A percentile compares a stretch with the other conserved stretches of the same genome.
These are phyloP conservation scores for Blastobotrys americana DNA, from an alignment of 805 yeast genomes.

Conservation along the genomic window DNA sequence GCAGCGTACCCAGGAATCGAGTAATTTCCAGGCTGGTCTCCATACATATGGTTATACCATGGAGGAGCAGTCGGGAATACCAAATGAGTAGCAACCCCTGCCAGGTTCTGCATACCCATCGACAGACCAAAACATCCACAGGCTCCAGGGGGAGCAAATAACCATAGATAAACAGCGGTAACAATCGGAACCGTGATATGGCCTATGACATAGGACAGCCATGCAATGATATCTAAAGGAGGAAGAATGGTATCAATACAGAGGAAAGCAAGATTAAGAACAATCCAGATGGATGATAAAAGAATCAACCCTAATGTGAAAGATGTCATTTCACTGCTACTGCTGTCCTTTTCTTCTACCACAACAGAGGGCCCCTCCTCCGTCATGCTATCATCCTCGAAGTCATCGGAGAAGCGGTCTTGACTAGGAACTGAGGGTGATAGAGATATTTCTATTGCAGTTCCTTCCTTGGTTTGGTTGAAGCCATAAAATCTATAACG, in stretches of 20 bases:
- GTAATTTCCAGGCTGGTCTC: slow-evolving; percentile 50
- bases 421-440: background rate
- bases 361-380: background rate
- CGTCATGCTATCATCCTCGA: background rate
- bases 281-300: slow-evolving; percentile 6
- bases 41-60: slow-evolving; percentile 59
- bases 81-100: slow-evolving; percentile 55
- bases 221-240: slow-evolving; percentile 46
- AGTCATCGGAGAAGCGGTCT: background rate
- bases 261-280: slow-evolving; percentile 6
- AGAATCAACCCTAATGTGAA: background rate
- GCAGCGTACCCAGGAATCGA: slow-evolving; percentile 66
- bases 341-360: background rate
- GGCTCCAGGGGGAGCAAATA: slow-evolving; percentile 62
- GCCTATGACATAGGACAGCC: slow-evolving; percentile 55
- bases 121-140: slow-evolving; percentile 46
- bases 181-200: slow-evolving; percentile 57
- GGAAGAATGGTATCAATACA: slow-evolving; percentile 2
- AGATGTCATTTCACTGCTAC: background rate
- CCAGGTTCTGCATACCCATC: slow-evolving; percentile 52
- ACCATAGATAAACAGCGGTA: slow-evolving; percentile 55
- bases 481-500: background rate
- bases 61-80: slow-evolving; percentile 68
- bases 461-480: background rate
- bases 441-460: background rate